Percentiles rank a stretch among this genome's conserved stretches.
Conservation (phyloP, 148 eudicot genomes). For the Bassia scoparia region DNA sequence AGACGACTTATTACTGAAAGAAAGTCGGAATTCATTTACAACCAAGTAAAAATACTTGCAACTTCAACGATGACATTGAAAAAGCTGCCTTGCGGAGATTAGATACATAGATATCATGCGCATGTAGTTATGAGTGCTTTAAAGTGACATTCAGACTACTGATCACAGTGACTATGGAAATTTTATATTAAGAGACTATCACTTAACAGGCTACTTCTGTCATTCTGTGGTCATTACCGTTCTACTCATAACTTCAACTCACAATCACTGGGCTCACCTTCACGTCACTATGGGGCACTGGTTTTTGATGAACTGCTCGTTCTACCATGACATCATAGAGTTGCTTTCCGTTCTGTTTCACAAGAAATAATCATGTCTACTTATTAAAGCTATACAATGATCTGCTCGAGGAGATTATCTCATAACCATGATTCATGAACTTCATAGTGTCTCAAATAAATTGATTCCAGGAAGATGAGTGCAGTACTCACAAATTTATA, state of each 20-base stretch:
- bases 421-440: background rate
- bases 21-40: no score
- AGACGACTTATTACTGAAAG: no score
- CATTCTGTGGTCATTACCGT: conserved; percentile 23
- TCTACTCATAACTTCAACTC: background rate
- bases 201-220: conserved; percentile 4
- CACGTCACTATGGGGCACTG: conserved; percentile 51
- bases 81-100: background rate
- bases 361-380: conserved; percentile 8
- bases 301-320: conserved; percentile 81
- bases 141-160: background rate
- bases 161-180: no score
- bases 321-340: conserved; percentile 93
- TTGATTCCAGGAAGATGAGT: background rate
- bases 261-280: conserved; percentile 4
- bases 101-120: conserved; percentile 6
- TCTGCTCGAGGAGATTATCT: background rate
- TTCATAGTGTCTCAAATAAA: background rate
- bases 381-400: background rate
- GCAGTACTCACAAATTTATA: conserved; percentile 70
- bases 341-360: conserved; percentile 83
- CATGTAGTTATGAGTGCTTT: background rate
- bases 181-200: no score
- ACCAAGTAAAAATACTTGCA: background rate
- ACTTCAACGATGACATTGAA: background rate